Conservation (phyloP, 805 yeast genomes). For the Candida sphagnicola region DNA sequence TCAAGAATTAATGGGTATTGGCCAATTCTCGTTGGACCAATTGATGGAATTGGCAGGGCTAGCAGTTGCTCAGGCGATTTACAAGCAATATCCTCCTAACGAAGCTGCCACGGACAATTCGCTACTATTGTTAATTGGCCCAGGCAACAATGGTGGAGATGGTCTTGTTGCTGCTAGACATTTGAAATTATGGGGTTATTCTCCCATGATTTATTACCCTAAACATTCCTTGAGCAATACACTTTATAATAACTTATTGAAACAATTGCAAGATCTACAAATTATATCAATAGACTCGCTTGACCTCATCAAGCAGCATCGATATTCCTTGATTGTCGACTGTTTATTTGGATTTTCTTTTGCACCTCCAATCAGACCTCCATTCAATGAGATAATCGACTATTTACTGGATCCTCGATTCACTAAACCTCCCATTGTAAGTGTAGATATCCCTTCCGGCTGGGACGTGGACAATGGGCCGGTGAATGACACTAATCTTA, state of each 20-base stretch:
- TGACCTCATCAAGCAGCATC: no score
- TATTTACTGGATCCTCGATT: constrained; percentile 27
- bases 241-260: constrained; percentile 55
- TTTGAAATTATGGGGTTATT: constrained; percentile 62
- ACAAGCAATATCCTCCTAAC: constrained; percentile 58
- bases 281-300: no score
- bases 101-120: constrained; percentile 18
- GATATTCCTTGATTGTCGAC: constrained; percentile 56
- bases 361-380: constrained; percentile 79
- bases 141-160: constrained; percentile 97
- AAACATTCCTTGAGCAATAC: constrained; percentile 51
- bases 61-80: constrained; percentile 86
- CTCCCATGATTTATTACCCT: constrained; percentile 78
- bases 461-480: constrained; percentile 97
- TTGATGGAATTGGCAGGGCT: constrained; percentile 96
- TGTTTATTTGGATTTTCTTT: constrained; percentile 92
- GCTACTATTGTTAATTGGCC: constrained; percentile 78
- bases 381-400: constrained; percentile 50
- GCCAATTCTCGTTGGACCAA: constrained; percentile 80
- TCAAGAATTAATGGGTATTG: constrained; percentile 79
- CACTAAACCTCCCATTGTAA: constrained; percentile 55
- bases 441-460: constrained; percentile 92
- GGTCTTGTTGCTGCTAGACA: constrained; percentile 96
- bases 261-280: constrained; percentile 64
- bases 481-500: constrained; percentile 35